phyloP scores from a whole-genome alignment of 2,329 filamentous ascomycete species.

The Aureobasidium sp. region DNA sequence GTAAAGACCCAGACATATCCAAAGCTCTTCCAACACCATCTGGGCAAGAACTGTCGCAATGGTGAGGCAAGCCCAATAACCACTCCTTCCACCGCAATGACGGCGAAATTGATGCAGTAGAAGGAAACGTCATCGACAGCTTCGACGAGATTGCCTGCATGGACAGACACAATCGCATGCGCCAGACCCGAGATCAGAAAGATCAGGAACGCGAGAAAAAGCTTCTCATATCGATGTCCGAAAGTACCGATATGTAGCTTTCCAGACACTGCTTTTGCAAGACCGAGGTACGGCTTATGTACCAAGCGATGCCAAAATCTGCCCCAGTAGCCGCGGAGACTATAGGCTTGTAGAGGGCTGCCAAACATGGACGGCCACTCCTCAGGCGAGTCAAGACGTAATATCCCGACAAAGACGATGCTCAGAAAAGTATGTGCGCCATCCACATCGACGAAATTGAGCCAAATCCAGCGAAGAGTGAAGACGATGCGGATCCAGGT shows the following conservation, averaged over 20 bases:
- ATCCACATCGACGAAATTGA: neutral
- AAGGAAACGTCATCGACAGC: neutral
- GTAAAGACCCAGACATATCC: neutral
- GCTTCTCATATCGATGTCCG: neutral
- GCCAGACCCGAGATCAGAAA: neutral
- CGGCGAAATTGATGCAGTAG: neutral
- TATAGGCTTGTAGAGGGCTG: neutral
- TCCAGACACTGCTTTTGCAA: neutral
- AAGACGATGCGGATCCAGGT: neutral
- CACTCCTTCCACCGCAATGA: neutral
- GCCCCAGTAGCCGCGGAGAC: conserved; percentile 16
- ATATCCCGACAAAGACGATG: conserved; percentile 11
- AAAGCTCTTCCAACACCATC: neutral
- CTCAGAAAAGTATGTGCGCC: neutral
- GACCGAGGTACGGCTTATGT: neutral
- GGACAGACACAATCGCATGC: neutral
- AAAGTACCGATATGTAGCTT: neutral
- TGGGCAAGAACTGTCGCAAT: neutral
- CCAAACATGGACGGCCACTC: conserved; percentile 19
- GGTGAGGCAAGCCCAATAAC: neutral
- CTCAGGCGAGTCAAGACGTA: conserved; percentile 14
- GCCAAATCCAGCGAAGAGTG: neutral
- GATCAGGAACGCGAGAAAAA: neutral
- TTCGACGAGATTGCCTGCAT: neutral
- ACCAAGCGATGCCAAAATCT: conserved; percentile 17